Evolutionary conservation across 2,329 filamentous ascomycete genomes (phyloP), one percentile per base, ranked within the genome.

Genomic region (Cordyceps militaris): DNA sequence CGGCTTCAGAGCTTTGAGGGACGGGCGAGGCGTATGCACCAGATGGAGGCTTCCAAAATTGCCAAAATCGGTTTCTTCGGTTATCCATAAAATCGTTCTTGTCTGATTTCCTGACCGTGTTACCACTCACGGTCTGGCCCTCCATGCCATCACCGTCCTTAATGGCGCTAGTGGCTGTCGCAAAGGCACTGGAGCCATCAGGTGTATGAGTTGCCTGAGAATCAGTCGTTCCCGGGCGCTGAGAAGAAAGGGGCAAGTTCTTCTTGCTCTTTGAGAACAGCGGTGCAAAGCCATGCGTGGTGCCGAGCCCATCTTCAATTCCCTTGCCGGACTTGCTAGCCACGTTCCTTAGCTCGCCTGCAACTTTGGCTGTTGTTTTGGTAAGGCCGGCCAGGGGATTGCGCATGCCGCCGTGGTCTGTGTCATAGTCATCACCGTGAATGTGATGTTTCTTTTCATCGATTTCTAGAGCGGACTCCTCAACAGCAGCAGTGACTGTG

Each of bases 1-100:
- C 70, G 3, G 71, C 70, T 32, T 79, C 76, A n/a, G 68, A 69
- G 3, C 79, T 80, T 54, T 85, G 83, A 0, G 84, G 84, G 1
- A 86, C 71, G 0, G 84, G 84, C 0, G 82, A 85, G 9, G 79
- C 73, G 63, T 84, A 87, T 3, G 79, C 80, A 24, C 84, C 84
- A 1, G 78, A 70, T 0, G 84, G 84, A 0, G 81, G 79, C 63
- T 84, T 82, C 84, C 84, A 87, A 59, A 87, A 86, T 60, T 86
- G 71, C 73, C 80, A 86, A 75, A 83, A 86, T 42, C 70, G 73
- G 0, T 73, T 69, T 26, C 74, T 71, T 5, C 71, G 72, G 53
- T 71, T 66, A 55, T 78, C 76, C 69, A 81, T 77, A 11, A 79
- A 76, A 3, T 80, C 75, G 40, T 77, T 64, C 50, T 81, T 75